phyloP scores from a whole-genome alignment of 495 filamentous ascomycete genomes.

The Penicillium turbatum region DNA sequence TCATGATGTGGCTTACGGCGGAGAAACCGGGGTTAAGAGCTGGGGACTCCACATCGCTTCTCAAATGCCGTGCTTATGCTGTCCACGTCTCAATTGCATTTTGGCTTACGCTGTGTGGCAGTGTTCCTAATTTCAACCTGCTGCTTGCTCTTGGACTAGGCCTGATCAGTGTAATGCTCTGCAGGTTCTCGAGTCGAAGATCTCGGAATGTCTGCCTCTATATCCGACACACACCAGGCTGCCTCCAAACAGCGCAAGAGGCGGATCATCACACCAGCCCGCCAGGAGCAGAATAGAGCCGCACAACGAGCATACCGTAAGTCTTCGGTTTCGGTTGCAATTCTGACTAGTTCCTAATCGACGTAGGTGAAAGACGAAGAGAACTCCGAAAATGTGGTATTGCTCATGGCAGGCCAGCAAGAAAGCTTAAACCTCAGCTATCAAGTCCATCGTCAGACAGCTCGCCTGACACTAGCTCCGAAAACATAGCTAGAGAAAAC shows the following conservation, averaged over 20 bases:
- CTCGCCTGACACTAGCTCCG: neutral
- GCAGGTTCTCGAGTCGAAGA: neutral
- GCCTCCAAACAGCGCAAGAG: slow-evolving; percentile 16
- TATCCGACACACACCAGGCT: neutral
- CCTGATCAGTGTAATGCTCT: neutral
- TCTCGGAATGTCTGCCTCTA: neutral
- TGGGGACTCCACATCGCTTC: too few species aligned
- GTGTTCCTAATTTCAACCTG: neutral
- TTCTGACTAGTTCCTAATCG: neutral
- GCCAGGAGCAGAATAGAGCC: slow-evolving; percentile 38
- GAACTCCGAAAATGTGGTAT: slow-evolving; percentile 10
- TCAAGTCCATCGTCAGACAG: neutral
- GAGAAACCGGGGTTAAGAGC: neutral
- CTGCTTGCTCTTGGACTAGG: neutral
- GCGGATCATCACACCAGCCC: slow-evolving; percentile 37
- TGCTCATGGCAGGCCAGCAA: neutral
- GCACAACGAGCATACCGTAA: slow-evolving; percentile 41
- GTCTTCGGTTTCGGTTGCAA: slow-evolving; percentile 3
- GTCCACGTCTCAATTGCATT: neutral
- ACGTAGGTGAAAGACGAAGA: slow-evolving; percentile 13
- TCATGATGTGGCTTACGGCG: slow-evolving; percentile 7
- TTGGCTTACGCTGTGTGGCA: neutral
- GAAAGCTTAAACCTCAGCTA: slow-evolving; percentile 6
- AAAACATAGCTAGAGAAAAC: neutral
- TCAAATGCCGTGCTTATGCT: too few species aligned